A percentile compares a stretch with the other conserved stretches of the same genome.
These are phyloP conservation scores for Torulaspora quercuum DNA, from an alignment of 805 yeast species.

Conservation along the genomic window DNA sequence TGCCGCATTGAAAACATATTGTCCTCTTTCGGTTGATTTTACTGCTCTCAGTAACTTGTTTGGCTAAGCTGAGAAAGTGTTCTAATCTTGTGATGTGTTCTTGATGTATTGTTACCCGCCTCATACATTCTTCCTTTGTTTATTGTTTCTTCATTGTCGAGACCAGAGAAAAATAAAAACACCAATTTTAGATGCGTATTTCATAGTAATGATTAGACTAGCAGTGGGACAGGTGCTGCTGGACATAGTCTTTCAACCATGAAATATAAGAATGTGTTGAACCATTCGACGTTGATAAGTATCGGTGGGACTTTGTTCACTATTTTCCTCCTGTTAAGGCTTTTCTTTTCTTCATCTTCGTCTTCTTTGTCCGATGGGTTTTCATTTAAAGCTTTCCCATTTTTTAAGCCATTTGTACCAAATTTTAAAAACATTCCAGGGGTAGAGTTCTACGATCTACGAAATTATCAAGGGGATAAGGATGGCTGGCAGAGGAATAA, in stretches of 20 bases:
- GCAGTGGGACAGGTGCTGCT: no score
- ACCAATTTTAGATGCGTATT: no score
- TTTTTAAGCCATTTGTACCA: slow-evolving; percentile 36
- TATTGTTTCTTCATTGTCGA: slow-evolving; percentile 4
- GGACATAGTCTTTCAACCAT: slow-evolving; percentile 4
- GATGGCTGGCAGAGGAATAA: slow-evolving; percentile 80
- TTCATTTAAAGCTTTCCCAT: slow-evolving; percentile 5
- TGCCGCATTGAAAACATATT: no score
- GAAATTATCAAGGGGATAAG: slow-evolving; percentile 57
- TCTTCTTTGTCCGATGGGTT: background rate
- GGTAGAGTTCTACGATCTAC: slow-evolving; percentile 72
- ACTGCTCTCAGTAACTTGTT: no score
- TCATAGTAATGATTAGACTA: no score
- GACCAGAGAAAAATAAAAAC: no score
- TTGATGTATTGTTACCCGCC: no score
- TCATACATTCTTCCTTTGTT: no score
- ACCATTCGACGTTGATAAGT: slow-evolving; percentile 14
- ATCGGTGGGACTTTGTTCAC: slow-evolving; percentile 18
- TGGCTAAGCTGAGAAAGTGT: no score
- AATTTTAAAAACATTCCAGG: slow-evolving; percentile 35
- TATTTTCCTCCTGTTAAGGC: slow-evolving; percentile 14
- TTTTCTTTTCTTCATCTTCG: slow-evolving; percentile 10
- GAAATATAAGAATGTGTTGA: slow-evolving; percentile 10
- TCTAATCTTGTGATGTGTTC: no score
- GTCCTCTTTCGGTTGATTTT: no score